These are phyloP conservation scores for Cucumis hystrix DNA, from an alignment of 306 rosid genomes.

Conservation along the genomic window DNA sequence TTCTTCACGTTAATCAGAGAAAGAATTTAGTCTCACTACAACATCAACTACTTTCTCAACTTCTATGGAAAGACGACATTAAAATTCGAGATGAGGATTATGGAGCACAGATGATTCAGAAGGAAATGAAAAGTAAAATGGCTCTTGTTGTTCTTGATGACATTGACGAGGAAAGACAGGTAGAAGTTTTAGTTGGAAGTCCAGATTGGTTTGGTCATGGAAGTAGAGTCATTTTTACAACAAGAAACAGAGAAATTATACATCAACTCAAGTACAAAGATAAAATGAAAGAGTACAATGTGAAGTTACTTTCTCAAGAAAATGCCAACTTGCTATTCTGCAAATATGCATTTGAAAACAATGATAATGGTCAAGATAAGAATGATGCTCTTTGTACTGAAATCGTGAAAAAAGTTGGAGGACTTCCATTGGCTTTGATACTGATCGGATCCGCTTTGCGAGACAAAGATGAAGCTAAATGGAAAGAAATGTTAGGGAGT, in stretches of 20 bases:
- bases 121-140: background rate
- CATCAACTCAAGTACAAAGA: background rate
- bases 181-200: background rate
- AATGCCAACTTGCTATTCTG: background rate
- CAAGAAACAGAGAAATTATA: background rate
- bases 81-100: background rate
- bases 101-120: background rate
- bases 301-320: background rate
- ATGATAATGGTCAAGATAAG: background rate
- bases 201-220: background rate
- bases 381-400: background rate
- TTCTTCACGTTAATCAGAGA: background rate
- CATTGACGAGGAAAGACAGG: background rate
- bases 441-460: background rate
- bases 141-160: background rate
- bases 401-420: background rate
- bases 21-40: background rate
- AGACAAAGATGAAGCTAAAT: background rate
- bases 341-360: background rate
- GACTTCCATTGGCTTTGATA: background rate
- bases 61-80: background rate
- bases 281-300: background rate
- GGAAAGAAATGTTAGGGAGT: background rate
- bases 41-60: background rate
- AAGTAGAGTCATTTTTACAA: background rate